Percentiles rank a stretch among this genome's conserved stretches.
Evolutionary conservation across 106 monocot genomes (phyloP).

Genomic region (Acorus gramineus): DNA sequence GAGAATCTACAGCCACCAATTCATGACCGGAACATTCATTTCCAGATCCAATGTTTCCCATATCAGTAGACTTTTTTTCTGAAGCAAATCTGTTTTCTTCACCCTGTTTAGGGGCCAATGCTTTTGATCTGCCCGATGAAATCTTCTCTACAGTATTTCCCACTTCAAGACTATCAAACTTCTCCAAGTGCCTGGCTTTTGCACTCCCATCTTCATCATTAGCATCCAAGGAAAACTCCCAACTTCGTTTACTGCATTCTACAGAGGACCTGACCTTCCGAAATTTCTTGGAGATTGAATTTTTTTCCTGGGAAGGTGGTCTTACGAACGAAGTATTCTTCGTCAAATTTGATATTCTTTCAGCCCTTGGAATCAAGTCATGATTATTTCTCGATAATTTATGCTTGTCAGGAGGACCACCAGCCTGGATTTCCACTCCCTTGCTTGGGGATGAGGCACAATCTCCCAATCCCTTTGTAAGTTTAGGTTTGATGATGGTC

Average conservation of each 20-base stretch:
- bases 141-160: not conserved
- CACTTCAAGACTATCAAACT: constrained; percentile 3
- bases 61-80: too few species aligned
- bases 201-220: not conserved
- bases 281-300: constrained; percentile 16
- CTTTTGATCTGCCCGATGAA: too few species aligned
- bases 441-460: too few species aligned
- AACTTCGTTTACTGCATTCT: constrained; percentile 4
- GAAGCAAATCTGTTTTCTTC: too few species aligned
- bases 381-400: constrained; percentile 5
- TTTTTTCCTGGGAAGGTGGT: not conserved
- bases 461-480: too few species aligned
- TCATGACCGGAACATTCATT: too few species aligned
- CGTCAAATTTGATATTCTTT: constrained; percentile 1
- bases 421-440: too few species aligned
- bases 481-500: too few species aligned
- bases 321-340: constrained; percentile 9
- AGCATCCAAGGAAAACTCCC: too few species aligned
- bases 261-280: constrained; percentile 29
- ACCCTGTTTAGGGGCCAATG: too few species aligned
- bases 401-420: not conserved
- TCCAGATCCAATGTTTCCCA: too few species aligned
- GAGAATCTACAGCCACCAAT: not conserved
- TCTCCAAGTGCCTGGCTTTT: constrained; percentile 1
- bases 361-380: not conserved